Conservation (phyloP, 768 basidiomycete species). For the Lentinula sp. region DNA sequence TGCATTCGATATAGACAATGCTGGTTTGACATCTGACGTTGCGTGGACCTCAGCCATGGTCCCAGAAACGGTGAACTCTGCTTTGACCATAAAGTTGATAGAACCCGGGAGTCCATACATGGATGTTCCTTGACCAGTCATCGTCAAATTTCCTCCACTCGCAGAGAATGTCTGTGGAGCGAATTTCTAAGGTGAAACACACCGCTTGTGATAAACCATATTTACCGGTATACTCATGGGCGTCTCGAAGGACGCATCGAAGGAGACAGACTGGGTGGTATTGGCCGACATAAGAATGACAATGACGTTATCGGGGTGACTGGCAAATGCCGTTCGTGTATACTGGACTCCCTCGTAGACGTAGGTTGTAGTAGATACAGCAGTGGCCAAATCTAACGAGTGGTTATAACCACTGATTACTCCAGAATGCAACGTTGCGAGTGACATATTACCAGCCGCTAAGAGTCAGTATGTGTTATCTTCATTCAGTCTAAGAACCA, state of each 20-base stretch:
- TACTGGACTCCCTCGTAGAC: slow-evolving; percentile 1
- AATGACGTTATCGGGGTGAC: slow-evolving; percentile 4
- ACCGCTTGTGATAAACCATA: background rate
- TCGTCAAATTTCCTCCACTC: background rate
- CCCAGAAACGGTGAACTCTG: slow-evolving; percentile 2
- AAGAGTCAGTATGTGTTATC: background rate
- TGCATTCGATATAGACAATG: background rate
- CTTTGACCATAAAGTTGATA: slow-evolving; percentile 5
- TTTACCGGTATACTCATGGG: slow-evolving; percentile 2
- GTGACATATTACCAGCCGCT: slow-evolving; percentile 3
- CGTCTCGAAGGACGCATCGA: slow-evolving; percentile 2
- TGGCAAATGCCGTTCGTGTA: slow-evolving; percentile 6
- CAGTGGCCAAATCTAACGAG: background rate
- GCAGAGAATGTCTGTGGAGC: background rate
- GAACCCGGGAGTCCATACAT: slow-evolving; percentile 6
- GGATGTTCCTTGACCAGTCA: slow-evolving; percentile 3
- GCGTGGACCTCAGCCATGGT: background rate
- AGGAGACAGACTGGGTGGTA: background rate
- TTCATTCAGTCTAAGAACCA: background rate
- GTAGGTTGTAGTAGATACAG: slow-evolving; percentile 4
- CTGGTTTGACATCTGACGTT: background rate
- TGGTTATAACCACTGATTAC: background rate
- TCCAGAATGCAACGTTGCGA: background rate
- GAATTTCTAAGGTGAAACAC: background rate
- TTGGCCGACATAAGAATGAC: slow-evolving; percentile 2